These are phyloP conservation scores for Kurtzmaniella quercitrusa DNA, from an alignment of 1,139 yeast genomes.

Conservation along the genomic window DNA sequence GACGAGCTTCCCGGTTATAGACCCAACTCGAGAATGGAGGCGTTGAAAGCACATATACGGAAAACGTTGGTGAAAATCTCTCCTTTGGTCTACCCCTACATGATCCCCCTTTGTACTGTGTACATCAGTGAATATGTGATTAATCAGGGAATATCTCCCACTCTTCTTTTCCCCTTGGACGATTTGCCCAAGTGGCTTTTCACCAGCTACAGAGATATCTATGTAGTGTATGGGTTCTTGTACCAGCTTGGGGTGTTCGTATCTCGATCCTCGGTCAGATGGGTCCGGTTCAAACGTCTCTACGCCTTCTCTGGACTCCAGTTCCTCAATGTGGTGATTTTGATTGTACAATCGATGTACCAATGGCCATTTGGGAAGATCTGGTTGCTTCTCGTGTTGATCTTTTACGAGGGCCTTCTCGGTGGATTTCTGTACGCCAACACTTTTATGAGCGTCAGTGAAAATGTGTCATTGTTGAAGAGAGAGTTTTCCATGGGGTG, in stretches of 20 bases:
- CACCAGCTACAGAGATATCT: slow-evolving; percentile 70
- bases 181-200: slow-evolving; percentile 60
- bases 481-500: slow-evolving; percentile 90
- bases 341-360: slow-evolving; percentile 61
- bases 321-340: slow-evolving; percentile 54
- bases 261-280: slow-evolving; percentile 76
- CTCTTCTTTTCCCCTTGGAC: slow-evolving; percentile 70
- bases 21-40: slow-evolving; percentile 14
- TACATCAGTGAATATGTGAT: slow-evolving; percentile 84
- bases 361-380: slow-evolving; percentile 53
- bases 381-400: slow-evolving; percentile 56
- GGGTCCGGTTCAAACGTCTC: slow-evolving; percentile 54
- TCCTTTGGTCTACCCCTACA: slow-evolving; percentile 61
- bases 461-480: slow-evolving; percentile 47
- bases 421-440: slow-evolving; percentile 92
- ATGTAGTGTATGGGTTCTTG: slow-evolving; percentile 88
- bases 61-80: slow-evolving; percentile 40
- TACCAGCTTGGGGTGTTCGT: slow-evolving; percentile 92
- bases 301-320: slow-evolving; percentile 67
- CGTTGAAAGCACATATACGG: slow-evolving; percentile 20
- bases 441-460: slow-evolving; percentile 76
- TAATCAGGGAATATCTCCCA: slow-evolving; percentile 89
- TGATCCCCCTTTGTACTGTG: slow-evolving; percentile 80
- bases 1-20: slow-evolving; percentile 10
- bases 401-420: slow-evolving; percentile 81